These are phyloP conservation scores for Cytospora schulzeri DNA, from an alignment of 2,329 filamentous ascomycete species.

Conservation along the genomic window DNA sequence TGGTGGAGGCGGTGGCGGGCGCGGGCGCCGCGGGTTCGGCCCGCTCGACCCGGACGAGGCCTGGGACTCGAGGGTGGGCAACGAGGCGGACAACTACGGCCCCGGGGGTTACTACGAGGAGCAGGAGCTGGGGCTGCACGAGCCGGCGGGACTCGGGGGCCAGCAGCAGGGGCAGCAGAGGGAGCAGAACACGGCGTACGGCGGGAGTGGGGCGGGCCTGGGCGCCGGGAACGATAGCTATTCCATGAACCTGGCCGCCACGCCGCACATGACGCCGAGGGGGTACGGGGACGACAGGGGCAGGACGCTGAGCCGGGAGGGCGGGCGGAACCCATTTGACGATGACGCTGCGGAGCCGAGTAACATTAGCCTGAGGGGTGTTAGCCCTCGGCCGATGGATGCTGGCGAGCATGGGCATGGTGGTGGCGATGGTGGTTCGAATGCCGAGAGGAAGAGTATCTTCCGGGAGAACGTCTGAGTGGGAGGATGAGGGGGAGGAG, in stretches of 20 bases:
- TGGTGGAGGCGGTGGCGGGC: conserved; percentile 40
- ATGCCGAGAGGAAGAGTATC: conserved; percentile 65
- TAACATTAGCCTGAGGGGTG: conserved; percentile 64
- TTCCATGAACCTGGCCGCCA: conserved; percentile 51
- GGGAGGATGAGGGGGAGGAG: neutral
- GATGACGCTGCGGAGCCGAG: conserved; percentile 65
- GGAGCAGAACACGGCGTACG: conserved; percentile 42
- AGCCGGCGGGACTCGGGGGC: conserved; percentile 55
- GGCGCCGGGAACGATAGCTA: conserved; percentile 42
- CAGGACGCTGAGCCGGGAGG: conserved; percentile 45
- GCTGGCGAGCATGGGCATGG: conserved; percentile 38
- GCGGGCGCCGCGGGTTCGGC: conserved; percentile 60
- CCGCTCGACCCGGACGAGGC: conserved; percentile 80
- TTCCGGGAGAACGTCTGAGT: conserved; percentile 69
- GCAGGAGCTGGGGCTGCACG: conserved; percentile 70
- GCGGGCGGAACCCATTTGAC: conserved; percentile 67
- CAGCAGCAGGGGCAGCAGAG: no score
- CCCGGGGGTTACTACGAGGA: conserved; percentile 72
- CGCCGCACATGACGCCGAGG: conserved; percentile 38
- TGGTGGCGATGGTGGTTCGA: conserved; percentile 41
- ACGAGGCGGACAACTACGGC: conserved; percentile 68
- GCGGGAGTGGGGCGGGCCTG: conserved; percentile 40
- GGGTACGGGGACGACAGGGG: conserved; percentile 41
- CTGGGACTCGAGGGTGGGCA: conserved; percentile 79
- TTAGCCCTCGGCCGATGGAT: conserved; percentile 75